These are phyloP conservation scores for Raphanus hybrid DNA, from an alignment of 441 rosid species.

Conservation along the genomic window DNA sequence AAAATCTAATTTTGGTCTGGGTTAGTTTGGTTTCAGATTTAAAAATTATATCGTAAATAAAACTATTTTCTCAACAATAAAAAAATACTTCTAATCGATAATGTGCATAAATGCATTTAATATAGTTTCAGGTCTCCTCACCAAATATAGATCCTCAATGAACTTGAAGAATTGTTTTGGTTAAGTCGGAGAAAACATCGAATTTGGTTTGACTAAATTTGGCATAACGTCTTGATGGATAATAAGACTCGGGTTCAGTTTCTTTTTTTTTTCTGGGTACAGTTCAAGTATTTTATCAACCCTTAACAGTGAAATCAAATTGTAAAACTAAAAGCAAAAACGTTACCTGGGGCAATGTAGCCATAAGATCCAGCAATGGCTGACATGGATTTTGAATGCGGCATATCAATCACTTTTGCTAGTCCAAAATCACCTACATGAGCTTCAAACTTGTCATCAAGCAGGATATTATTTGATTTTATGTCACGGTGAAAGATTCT, in stretches of 20 bases:
- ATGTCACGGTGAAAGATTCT: conserved; percentile 85
- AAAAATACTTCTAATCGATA: no score
- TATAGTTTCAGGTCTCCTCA: no score
- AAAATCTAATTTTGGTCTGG: background rate
- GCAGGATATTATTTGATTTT: conserved; percentile 78
- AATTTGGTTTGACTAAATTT: background rate
- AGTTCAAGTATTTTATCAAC: background rate
- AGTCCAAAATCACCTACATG: conserved; percentile 84
- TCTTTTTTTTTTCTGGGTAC: background rate
- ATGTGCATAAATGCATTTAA: background rate
- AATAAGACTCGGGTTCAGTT: background rate
- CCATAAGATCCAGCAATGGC: conserved; percentile 98
- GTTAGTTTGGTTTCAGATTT: background rate
- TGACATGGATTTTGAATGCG: conserved; percentile 86
- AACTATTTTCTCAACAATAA: no score
- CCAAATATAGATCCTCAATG: background rate
- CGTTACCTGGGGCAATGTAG: conserved; percentile 90
- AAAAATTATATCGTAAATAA: no score
- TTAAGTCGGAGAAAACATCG: background rate
- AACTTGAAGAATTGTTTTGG: background rate
- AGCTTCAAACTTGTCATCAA: conserved; percentile 76
- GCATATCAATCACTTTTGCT: conserved; percentile 92
- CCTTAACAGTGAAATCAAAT: background rate
- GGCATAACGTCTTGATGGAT: background rate
- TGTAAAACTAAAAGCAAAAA: background rate